phyloP scores from a whole-genome alignment of 179 eudicot genomes.

The Monotropa hypopitys region DNA sequence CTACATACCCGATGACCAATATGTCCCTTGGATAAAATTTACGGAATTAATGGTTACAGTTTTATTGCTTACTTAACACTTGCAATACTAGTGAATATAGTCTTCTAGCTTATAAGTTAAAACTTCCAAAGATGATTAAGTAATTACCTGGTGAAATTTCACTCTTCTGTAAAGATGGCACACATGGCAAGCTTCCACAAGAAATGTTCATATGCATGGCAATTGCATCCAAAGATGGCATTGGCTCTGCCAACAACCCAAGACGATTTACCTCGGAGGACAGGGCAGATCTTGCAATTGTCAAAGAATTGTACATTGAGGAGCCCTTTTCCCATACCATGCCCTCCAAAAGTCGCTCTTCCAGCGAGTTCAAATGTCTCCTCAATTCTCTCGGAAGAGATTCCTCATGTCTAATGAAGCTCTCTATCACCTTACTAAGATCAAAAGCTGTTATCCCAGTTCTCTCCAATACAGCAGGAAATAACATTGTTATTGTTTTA shows the following conservation, averaged over 20 bases:
- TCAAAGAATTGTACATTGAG: constrained; percentile 91
- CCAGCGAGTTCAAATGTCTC: constrained; percentile 82
- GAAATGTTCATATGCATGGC: constrained; percentile 58
- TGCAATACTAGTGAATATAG: background rate
- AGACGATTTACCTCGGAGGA: constrained; percentile 64
- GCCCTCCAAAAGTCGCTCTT: constrained; percentile 89
- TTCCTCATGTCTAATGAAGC: constrained; percentile 91
- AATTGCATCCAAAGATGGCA: constrained; percentile 93
- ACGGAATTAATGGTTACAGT: background rate
- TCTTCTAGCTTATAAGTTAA: background rate
- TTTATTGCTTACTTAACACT: background rate
- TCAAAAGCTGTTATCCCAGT: constrained; percentile 97
- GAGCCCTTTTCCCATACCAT: constrained; percentile 99
- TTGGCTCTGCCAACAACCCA: constrained; percentile 88
- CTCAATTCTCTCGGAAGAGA: constrained; percentile 85
- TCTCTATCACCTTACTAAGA: constrained; percentile 98
- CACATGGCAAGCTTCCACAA: constrained; percentile 47
- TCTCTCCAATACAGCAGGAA: constrained; percentile 93
- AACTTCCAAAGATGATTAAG: background rate
- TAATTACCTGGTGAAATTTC: constrained; percentile 45
- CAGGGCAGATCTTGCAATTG: constrained; percentile 63
- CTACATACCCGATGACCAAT: background rate
- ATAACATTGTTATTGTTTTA: constrained; percentile 88
- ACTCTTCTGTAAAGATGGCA: constrained; percentile 43
- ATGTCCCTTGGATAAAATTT: background rate